Base-by-base conservation (phyloP, 2,329 filamentous ascomycete species). In the Botryosphaeria dothidea region DNA sequence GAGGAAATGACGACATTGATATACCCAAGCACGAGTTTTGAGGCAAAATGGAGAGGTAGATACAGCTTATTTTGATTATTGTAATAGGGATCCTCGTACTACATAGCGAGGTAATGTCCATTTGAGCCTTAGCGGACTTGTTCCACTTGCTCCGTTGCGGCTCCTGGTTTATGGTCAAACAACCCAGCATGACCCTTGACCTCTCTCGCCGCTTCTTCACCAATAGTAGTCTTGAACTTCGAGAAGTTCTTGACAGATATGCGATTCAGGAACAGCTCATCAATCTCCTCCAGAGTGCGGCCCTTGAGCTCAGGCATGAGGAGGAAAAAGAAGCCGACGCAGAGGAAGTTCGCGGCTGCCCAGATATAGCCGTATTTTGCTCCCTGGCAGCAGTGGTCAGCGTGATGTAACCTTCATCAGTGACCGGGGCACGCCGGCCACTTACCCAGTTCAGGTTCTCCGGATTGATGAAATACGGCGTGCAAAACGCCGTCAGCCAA, bases 251-350 rank as follows among this genome's bases (percentile, higher is more conserved):
- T 3, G 3, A 60, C 56, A 6, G 56, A 60, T 8, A 60, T n/a
- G 1, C 19, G n/a, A 38, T 68, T 69, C 29, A 71, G 68, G 41
- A 75, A 74, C 4, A 73, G 70, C 56, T 74, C 71, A 63, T 74
- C 73, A 0, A 74, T 67, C 56, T 74, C 72, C 51, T 74, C 72
- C 0, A 74, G 54, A 2, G 67, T 69, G 17, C 71, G 60, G n/a
- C 67, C 69, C 34, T 74, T 73, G 27, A 72, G 72, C 68, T 85
- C 85, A 0, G 85, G 86, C 69, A 89, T 84, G 75, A 88, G 88
- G 72, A 87, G 82, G 23, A 88, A 79, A 34, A 83, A 70, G 56
- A 89, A 79, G 1, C 82, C 72, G 13, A 83, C 71, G 54, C 45
- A 49, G 23, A 62, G 58, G 58, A 62, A 49, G 15, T 49, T 49